Conservation (phyloP, 179 eudicot species). For the Beta macrorhiza region DNA sequence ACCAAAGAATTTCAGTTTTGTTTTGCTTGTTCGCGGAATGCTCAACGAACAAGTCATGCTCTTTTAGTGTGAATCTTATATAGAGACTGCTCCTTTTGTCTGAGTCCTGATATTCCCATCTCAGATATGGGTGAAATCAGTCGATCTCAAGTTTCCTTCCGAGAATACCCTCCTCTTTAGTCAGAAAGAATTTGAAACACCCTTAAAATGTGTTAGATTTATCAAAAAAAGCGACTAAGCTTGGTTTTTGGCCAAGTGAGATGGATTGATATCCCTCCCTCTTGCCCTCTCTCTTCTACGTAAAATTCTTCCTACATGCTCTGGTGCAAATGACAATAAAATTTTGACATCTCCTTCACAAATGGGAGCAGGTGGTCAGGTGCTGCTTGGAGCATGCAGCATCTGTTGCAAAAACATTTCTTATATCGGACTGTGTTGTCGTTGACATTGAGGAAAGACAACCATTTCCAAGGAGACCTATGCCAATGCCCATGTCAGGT, state of each 20-base stretch:
- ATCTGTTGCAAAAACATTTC: slow-evolving; percentile 86
- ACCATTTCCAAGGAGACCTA: slow-evolving; percentile 23
- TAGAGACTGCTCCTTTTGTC: not conserved
- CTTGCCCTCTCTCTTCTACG: not conserved
- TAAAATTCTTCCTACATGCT: not conserved
- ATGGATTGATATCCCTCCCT: not conserved
- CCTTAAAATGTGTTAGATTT: no score
- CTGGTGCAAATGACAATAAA: not conserved
- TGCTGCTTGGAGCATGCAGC: slow-evolving; percentile 95
- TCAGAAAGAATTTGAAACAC: no score
- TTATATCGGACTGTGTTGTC: slow-evolving; percentile 90
- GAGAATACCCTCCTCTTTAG: no score
- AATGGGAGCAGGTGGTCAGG: slow-evolving; percentile 71
- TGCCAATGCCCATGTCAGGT: slow-evolving; percentile 39
- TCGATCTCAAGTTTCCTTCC: no score
- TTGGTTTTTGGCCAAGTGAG: not conserved
- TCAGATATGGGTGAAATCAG: no score
- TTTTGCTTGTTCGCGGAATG: not conserved
- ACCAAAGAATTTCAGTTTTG: not conserved
- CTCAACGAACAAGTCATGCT: not conserved
- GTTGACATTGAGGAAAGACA: slow-evolving; percentile 47
- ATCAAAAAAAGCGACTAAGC: not conserved
- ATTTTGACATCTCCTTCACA: not conserved
- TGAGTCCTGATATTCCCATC: no score
- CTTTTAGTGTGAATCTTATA: not conserved